Evolutionary conservation across 23 red algal species (phyloP).

Genomic region (Gracilariopsis chorda): DNA sequence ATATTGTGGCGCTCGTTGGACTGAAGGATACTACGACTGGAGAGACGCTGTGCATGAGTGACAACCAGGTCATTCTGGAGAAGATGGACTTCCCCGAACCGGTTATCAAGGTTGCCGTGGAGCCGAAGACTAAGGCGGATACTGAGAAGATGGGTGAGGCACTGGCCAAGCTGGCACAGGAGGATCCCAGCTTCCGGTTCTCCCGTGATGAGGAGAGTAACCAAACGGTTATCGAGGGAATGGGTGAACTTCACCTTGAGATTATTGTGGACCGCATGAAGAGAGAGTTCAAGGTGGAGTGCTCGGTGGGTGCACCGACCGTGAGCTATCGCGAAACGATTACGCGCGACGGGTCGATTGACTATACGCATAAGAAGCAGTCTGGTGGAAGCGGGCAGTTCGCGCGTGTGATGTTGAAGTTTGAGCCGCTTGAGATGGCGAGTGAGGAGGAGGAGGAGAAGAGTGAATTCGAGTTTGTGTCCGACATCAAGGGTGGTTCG

Average conservation of each 20-base stretch:
- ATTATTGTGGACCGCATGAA: conserved; percentile 99
- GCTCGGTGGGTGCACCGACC: conserved; percentile 93
- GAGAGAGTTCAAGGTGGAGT: conserved; percentile 97
- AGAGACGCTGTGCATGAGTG: conserved; percentile 89
- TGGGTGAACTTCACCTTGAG: conserved; percentile 99
- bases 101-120: conserved; percentile 96
- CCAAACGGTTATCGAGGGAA: conserved; percentile 98
- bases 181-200: conserved; percentile 98
- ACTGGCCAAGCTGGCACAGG: conserved; percentile 87
- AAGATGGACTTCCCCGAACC: conserved; percentile 99
- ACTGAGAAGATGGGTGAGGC: conserved; percentile 95
- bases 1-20: conserved; percentile 95
- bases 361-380: conserved; percentile 99
- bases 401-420: conserved; percentile 83
- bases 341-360: conserved; percentile 69
- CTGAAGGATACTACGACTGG: conserved; percentile 99
- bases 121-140: conserved; percentile 97
- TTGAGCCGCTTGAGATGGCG: conserved; percentile 76
- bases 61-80: conserved; percentile 93
- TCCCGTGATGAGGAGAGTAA: conserved; percentile 95
- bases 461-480: conserved; percentile 85
- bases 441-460: neutral
- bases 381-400: conserved; percentile 98
- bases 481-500: conserved; percentile 97
- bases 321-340: conserved; percentile 98